A percentile compares a stretch with the other conserved stretches of the same genome.
Evolutionary conservation across 2,329 filamentous ascomycete genomes (phyloP).

Genomic region (Mollisia scopiformis): DNA sequence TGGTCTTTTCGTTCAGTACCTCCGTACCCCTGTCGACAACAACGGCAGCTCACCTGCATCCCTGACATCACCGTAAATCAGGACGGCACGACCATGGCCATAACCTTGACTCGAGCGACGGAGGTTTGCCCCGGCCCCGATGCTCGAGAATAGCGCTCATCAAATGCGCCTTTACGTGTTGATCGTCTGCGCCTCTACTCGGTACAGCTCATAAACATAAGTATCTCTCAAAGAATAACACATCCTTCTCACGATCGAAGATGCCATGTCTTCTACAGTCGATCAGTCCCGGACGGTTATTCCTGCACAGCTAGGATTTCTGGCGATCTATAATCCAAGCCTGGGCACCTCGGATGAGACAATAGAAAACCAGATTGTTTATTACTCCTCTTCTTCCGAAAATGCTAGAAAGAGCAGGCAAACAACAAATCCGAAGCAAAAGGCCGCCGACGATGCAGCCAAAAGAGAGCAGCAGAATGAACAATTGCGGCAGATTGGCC

Average conservation of each 20-base stretch:
- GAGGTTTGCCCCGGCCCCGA: background rate
- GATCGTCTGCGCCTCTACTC: no score
- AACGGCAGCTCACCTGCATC: background rate
- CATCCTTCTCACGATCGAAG: background rate
- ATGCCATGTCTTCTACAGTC: slow-evolving; percentile 33
- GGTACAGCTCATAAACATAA: background rate
- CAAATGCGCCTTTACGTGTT: background rate
- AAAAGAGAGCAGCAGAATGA: slow-evolving; percentile 75
- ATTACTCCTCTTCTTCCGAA: slow-evolving; percentile 62
- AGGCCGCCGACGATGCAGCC: slow-evolving; percentile 34
- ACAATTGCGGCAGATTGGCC: slow-evolving; percentile 86
- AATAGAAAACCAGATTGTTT: slow-evolving; percentile 83
- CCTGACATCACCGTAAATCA: background rate
- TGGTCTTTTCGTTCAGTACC: background rate
- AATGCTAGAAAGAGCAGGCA: slow-evolving; percentile 13
- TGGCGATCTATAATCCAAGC: slow-evolving; percentile 93
- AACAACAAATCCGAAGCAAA: slow-evolving; percentile 5
- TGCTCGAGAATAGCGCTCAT: background rate
- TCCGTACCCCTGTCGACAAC: background rate
- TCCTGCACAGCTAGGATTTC: slow-evolving; percentile 85
- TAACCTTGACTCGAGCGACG: background rate
- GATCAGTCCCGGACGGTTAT: slow-evolving; percentile 28
- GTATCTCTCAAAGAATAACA: background rate
- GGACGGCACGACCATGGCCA: background rate
- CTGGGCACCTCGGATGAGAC: slow-evolving; percentile 64